Conservation (phyloP, 768 basidiomycete species). For the Saitozyma podzolica region DNA sequence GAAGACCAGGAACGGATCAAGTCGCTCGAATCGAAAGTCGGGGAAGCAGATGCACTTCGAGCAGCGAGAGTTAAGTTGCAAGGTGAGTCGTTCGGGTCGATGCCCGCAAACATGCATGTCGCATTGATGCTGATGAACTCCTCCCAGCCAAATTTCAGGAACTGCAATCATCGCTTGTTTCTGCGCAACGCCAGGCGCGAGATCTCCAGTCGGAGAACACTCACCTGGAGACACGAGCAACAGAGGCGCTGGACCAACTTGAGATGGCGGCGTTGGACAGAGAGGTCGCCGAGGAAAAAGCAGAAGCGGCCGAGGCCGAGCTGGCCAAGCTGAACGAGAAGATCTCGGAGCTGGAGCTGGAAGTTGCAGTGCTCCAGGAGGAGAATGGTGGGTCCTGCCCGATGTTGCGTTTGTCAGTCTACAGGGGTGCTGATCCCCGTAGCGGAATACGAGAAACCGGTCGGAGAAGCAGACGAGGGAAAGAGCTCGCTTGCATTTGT, state of each 20-base stretch:
- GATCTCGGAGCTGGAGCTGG: conserved; percentile 76
- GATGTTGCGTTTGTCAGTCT: background rate
- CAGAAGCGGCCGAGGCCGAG: conserved; percentile 75
- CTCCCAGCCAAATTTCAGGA: conserved; percentile 69
- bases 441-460: conserved; percentile 52
- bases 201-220: conserved; percentile 72
- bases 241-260: conserved; percentile 82
- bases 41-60: conserved; percentile 80
- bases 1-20: conserved; percentile 83
- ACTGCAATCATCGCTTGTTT: conserved; percentile 75
- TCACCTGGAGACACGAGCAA: conserved; percentile 67
- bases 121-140: conserved; percentile 13
- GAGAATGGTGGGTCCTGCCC: conserved; percentile 55
- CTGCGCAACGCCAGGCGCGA: conserved; percentile 71
- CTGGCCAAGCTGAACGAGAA: conserved; percentile 76
- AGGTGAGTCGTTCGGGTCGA: conserved; percentile 34
- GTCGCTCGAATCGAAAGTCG: conserved; percentile 77
- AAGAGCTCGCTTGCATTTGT: conserved; percentile 61
- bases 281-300: conserved; percentile 92
- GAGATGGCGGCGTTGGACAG: conserved; percentile 95
- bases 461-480: conserved; percentile 44
- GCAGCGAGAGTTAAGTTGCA: conserved; percentile 85
- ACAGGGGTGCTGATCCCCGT: conserved; percentile 11
- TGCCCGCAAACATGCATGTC: background rate
- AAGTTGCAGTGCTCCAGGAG: conserved; percentile 70